Conservation (phyloP, 2,329 filamentous ascomycete genomes). For the Plenodomus tracheiphilus region DNA sequence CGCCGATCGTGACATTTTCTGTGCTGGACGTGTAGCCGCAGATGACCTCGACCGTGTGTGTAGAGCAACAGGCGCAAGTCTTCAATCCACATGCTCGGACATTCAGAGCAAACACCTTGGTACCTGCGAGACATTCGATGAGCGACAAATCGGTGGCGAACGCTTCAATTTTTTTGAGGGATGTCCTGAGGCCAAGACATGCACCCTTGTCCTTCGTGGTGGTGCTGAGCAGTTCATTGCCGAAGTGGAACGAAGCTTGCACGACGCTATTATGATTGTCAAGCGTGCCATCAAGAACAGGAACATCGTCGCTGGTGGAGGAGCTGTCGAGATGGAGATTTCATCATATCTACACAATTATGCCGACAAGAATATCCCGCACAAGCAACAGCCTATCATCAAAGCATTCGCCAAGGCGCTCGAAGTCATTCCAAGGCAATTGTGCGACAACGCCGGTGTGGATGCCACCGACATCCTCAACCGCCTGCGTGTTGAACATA, state of each 20-base stretch:
- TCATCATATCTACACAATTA: constrained; percentile 91
- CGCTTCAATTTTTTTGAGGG: constrained; percentile 98
- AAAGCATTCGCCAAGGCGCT: constrained; percentile 97
- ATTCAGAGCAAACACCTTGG: constrained; percentile 88
- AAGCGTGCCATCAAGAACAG: constrained; percentile 96
- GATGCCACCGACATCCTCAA: constrained; percentile 98
- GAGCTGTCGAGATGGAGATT: constrained; percentile 94
- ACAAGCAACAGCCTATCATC: constrained; percentile 97
- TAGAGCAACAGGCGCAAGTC: constrained; percentile 86
- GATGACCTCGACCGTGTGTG: constrained; percentile 97
- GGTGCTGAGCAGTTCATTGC: constrained; percentile 99
- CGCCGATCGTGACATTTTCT: constrained; percentile 97
- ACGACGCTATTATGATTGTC: constrained; percentile 99
- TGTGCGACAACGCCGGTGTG: constrained; percentile 98
- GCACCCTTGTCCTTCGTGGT: constrained; percentile 91
- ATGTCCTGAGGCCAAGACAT: constrained; percentile 94
- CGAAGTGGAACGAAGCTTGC: constrained; percentile 94
- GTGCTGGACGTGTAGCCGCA: constrained; percentile 85
- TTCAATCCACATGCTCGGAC: constrained; percentile 96
- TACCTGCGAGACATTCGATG: constrained; percentile 87
- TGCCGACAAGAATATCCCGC: constrained; percentile 86
- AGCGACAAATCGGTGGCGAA: constrained; percentile 95
- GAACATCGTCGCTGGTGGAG: constrained; percentile 91
- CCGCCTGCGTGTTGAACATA: constrained; percentile 92
- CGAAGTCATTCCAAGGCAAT: constrained; percentile 92